Evolutionary conservation across 1,284 basidiomycete species (phyloP).

Genomic region (Vanrija humicola): DNA sequence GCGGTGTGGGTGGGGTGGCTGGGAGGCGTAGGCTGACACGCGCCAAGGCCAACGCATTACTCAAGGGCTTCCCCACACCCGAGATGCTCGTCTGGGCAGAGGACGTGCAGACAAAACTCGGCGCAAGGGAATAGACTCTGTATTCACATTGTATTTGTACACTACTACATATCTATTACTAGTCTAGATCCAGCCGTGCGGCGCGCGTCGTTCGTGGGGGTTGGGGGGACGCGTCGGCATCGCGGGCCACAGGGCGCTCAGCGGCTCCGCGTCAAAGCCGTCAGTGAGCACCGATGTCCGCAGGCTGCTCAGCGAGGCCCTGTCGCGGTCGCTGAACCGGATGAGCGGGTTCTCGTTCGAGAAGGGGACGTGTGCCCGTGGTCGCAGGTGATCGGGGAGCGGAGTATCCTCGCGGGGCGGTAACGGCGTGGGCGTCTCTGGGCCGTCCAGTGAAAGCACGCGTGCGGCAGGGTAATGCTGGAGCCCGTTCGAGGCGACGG

Average conservation of each 20-base stretch:
- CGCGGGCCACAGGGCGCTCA: conserved; percentile 22
- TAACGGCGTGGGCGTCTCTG: too few species aligned
- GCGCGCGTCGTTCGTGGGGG: background rate
- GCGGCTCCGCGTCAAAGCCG: conserved; percentile 7
- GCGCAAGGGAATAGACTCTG: background rate
- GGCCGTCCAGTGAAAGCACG: too few species aligned
- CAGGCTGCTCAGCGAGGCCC: too few species aligned
- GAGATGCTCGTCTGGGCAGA: conserved; percentile 46
- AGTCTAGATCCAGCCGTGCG: background rate
- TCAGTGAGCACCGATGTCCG: background rate
- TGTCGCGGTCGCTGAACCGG: too few species aligned
- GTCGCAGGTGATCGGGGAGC: too few species aligned
- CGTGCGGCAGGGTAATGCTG: too few species aligned
- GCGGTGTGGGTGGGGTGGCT: background rate
- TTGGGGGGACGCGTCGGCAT: background rate
- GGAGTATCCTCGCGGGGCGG: too few species aligned
- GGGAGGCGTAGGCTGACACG: background rate
- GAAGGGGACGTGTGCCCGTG: too few species aligned
- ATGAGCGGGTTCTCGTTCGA: too few species aligned
- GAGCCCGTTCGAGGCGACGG: too few species aligned
- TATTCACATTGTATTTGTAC: background rate
- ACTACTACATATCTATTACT: background rate
- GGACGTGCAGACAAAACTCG: conserved; percentile 6
- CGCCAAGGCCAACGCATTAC: conserved; percentile 37
- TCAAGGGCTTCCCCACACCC: conserved; percentile 39